Evolutionary conservation across 1,139 yeast genomes (phyloP), one percentile per base, ranked within the genome.

Genomic region (Saccharomycopsis crataegensis): DNA sequence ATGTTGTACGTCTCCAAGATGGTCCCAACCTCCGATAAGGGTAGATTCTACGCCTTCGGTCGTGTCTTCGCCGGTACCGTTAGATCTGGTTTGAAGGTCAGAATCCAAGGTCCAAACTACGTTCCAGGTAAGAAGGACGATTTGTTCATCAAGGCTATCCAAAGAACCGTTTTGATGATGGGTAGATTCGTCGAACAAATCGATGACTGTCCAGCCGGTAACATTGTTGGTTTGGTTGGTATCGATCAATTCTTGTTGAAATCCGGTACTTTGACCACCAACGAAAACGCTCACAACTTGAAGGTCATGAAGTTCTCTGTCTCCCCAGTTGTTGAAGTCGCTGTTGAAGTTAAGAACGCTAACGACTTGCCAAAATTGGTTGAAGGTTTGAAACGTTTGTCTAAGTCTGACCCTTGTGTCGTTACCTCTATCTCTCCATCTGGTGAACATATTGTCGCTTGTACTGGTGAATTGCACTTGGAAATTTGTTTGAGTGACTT

Each of bases 31-130:
- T 91, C 98, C 68, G 99, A 93, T 78, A 93, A 91, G 84, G 99
- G 99, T 85, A 91, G 99, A 83, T 93, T 93, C 96, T 93, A 90
- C 86, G 99, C 99, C 73, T 93, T 93, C 81, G 99, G 99, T 78
- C 94, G 99, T 84, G 98, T 93, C 75, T 93, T 93, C 82, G 87
- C 98, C 68, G 99, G 99, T 90, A 93, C 98, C 71, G 97, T 93
- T 70, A 87, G 78, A 76, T 88, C 97, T 70, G 99, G 99, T 79
- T 91, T 86, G 83, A 93, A 93, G 88, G 96, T 93, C 72, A 88
- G 99, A 83, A 93, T 93, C 73, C 99, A 93, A 83, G 99, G 99
- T 80, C 99, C 98, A 74, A 91, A 91, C 96, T 93, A 89, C 79
- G 82, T 80, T 69, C 96, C 95, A 75, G 99, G 99, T 76, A 88